These are phyloP conservation scores for Skeletonema potamos DNA, from an alignment of 108 stramenopile genomes.

Conservation along the genomic window DNA sequence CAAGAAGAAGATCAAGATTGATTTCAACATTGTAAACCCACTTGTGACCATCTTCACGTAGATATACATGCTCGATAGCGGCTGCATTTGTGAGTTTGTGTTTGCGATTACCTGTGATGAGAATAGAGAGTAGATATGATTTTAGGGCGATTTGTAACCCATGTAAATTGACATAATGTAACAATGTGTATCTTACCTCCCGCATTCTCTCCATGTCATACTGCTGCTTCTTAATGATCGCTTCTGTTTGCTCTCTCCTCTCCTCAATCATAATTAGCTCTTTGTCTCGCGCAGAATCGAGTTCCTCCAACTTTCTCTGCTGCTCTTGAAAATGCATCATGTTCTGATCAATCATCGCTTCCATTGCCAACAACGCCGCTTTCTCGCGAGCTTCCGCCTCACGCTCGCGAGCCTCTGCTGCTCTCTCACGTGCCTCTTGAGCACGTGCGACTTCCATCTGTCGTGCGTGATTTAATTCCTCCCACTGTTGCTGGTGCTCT, in stretches of 20 bases:
- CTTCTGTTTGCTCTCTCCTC: constrained; percentile 2
- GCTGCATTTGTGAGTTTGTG: constrained; percentile 31
- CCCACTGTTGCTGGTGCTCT: not conserved
- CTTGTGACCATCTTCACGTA: constrained; percentile 29
- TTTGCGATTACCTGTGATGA: constrained; percentile 23
- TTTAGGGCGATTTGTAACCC: not conserved
- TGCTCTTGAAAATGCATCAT: constrained; percentile 10
- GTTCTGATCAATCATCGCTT: constrained; percentile 2
- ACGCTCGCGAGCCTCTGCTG: not conserved
- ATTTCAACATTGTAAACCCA: constrained; percentile 32
- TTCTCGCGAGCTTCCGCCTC: not conserved
- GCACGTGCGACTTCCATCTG: not conserved
- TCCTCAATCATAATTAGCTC: constrained; percentile 1
- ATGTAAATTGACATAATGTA: not conserved
- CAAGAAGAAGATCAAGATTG: constrained; percentile 29
- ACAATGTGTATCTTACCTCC: constrained; percentile 13
- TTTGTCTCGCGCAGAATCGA: not conserved
- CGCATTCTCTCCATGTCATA: constrained; percentile 9
- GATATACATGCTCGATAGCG: constrained; percentile 32
- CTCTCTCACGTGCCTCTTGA: not conserved
- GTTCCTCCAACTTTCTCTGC: not conserved
- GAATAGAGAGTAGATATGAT: not conserved
- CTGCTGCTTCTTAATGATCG: constrained; percentile 10
- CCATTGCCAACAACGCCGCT: constrained; percentile 3
- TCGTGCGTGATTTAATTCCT: not conserved